Evolutionary conservation across 257 asterid species (phyloP).

Genomic region (Gentiana dahurica): DNA sequence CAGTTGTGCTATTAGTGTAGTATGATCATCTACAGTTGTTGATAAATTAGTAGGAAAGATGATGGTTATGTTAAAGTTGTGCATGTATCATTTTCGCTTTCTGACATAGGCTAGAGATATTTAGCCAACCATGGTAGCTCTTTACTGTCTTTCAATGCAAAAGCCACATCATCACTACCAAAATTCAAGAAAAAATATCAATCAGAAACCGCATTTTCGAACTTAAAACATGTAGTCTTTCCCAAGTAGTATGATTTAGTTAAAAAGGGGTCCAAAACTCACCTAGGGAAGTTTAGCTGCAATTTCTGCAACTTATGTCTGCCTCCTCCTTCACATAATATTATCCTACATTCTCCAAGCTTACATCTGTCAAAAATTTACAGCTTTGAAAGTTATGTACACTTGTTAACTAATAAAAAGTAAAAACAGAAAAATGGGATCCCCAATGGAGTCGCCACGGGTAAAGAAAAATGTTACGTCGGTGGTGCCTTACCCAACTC

Average conservation of each 20-base stretch:
- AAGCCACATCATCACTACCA: conserved; percentile 85
- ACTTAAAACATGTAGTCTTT: background rate
- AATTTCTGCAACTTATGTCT: conserved; percentile 85
- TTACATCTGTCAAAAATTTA: conserved; percentile 55
- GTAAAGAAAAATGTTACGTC: conserved; percentile 2
- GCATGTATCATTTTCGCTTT: background rate
- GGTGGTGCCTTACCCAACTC: conserved; percentile 63
- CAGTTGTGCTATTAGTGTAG: no score
- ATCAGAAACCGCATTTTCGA: background rate
- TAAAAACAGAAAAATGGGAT: no score
- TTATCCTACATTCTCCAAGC: conserved; percentile 87
- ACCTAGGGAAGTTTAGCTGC: conserved; percentile 97
- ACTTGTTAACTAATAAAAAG: background rate
- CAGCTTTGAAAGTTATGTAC: background rate
- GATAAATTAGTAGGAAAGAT: no score
- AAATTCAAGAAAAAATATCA: conserved; percentile 2
- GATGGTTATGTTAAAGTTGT: no score
- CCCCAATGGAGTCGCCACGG: no score
- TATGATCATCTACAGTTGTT: no score
- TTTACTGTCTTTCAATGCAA: conserved; percentile 82
- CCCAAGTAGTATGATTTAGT: background rate
- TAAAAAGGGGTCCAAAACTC: conserved; percentile 11
- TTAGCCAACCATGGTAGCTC: conserved; percentile 86
- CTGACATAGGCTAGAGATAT: conserved; percentile 31
- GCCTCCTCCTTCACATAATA: conserved; percentile 66